Base-by-base conservation (phyloP, 2,329 filamentous ascomycete genomes). In the Botrytis paeoniae region DNA sequence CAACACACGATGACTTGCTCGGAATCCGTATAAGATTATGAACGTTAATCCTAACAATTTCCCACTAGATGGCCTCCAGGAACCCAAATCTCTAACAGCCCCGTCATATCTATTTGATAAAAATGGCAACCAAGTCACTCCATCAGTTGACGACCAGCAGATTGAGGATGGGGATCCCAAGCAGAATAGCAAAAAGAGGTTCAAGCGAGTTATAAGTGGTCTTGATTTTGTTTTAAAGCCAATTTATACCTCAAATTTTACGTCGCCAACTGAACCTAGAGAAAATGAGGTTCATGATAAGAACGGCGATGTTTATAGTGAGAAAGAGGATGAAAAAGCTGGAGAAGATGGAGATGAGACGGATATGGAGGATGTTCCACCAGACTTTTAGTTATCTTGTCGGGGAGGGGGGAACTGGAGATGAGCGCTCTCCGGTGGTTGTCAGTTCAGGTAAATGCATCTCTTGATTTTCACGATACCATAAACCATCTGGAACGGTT, bases 101-200 rank as follows among this genome's bases (percentile, higher is more conserved):
- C 73, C 74, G 72, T 73, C 78, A 35, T 57, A 51, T 25, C 90
- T 87, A 77, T 83, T 91, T 69, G 86, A 89, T 70, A 78, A 81
- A 45, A 75, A 84, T 22, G 89, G 88, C 22, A 82, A 83, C 5
- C 88, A 90, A 79, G 85, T 91, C 48, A 91, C 89, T 9, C 88
- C 89, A 0, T 89, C 86, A 20, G 81, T 91, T 32, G 79, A 79
- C n/a, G 81, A 84, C 39, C 87, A 89, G 79, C 76, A 82, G 70
- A 74, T 86, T n/a, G 87, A 90, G 77, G 85, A 84, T 16, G 78
- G 78, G 22, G 51, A 72, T 14, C 75, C 77, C 4, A 75, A 73
- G 54, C 64, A 75, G 8, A 78, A 78, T 32, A 80, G 79, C 48
- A 65, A 69, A 18, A 74, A 71, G 35, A 75, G 79, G 43, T 78